Evolutionary conservation across 106 monocot genomes (phyloP).

Genomic region (Allium fistulosum): DNA sequence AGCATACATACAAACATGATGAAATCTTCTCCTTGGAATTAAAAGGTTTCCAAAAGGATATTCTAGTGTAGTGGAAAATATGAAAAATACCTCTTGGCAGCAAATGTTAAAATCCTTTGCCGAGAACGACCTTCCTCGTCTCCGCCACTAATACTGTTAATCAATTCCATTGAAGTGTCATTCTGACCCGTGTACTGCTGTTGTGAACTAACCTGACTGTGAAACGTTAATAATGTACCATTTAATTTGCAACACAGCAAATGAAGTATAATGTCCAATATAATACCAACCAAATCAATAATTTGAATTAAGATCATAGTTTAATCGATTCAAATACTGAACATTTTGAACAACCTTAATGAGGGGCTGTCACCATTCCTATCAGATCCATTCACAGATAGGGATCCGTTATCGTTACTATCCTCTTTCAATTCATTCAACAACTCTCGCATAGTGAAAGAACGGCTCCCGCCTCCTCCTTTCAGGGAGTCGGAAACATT

Average conservation of each 20-base stretch:
- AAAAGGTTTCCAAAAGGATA: too few relatives aligned
- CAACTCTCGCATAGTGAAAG: slow-evolving; percentile 78
- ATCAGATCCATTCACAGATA: slow-evolving; percentile 4
- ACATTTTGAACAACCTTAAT: slow-evolving; percentile 5
- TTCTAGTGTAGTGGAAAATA: not conserved
- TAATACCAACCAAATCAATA: too few relatives aligned
- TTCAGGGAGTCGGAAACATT: too few relatives aligned
- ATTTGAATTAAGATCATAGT: too few relatives aligned
- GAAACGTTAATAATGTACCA: too few relatives aligned
- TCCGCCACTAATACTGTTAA: slow-evolving; percentile 70
- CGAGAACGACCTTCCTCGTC: slow-evolving; percentile 94
- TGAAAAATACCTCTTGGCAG: slow-evolving; percentile 71
- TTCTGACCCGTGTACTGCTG: slow-evolving; percentile 35
- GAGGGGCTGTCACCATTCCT: slow-evolving; percentile 13
- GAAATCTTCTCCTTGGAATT: too few relatives aligned
- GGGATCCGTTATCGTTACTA: slow-evolving; percentile 15
- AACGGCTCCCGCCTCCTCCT: slow-evolving; percentile 19
- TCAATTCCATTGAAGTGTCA: slow-evolving; percentile 79
- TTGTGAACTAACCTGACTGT: slow-evolving; percentile 49
- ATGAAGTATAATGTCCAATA: too few relatives aligned
- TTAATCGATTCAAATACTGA: too few relatives aligned
- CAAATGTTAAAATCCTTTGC: slow-evolving; percentile 83
- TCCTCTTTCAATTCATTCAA: slow-evolving; percentile 66
- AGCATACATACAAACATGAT: too few relatives aligned
- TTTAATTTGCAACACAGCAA: too few relatives aligned